These are phyloP conservation scores for Xerophyta viscosa DNA, from an alignment of 106 monocot genomes.

Conservation along the genomic window DNA sequence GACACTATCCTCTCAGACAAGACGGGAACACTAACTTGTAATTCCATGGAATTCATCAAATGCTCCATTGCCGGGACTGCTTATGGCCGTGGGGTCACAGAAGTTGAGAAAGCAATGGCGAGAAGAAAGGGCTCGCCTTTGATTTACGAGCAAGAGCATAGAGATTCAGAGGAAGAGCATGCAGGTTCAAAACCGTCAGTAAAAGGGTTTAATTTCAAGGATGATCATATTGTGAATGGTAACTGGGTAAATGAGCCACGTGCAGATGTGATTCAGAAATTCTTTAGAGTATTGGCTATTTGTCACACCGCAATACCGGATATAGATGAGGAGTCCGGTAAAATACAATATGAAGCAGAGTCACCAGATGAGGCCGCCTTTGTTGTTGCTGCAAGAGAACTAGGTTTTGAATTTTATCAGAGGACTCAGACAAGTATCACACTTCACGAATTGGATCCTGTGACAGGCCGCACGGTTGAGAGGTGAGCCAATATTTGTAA, in stretches of 20 bases:
- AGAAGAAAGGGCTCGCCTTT: slow-evolving; percentile 41
- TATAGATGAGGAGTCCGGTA: slow-evolving; percentile 52
- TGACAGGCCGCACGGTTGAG: slow-evolving; percentile 22
- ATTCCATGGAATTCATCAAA: slow-evolving; percentile 96
- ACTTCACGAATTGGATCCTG: slow-evolving; percentile 60
- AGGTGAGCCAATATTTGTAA: too few species aligned
- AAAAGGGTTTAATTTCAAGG: slow-evolving; percentile 88
- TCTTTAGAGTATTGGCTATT: slow-evolving; percentile 60
- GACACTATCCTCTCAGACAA: slow-evolving; percentile 90
- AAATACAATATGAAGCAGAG: slow-evolving; percentile 86
- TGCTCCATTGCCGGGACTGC: slow-evolving; percentile 70
- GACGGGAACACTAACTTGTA: slow-evolving; percentile 84
- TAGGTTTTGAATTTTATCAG: slow-evolving; percentile 83
- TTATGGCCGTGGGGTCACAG: slow-evolving; percentile 78
- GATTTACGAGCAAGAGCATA: slow-evolving; percentile 20
- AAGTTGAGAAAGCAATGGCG: slow-evolving; percentile 82
- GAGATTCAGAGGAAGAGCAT: slow-evolving; percentile 11
- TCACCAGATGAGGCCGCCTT: slow-evolving; percentile 97
- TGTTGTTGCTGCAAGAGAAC: slow-evolving; percentile 86
- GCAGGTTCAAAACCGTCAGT: slow-evolving; percentile 20
- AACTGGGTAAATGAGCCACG: slow-evolving; percentile 69
- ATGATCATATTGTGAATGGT: slow-evolving; percentile 54
- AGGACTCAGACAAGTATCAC: slow-evolving; percentile 69
- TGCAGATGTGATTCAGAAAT: slow-evolving; percentile 51
- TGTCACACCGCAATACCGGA: slow-evolving; percentile 93